Conservation (phyloP, 768 basidiomycete genomes). For the Russula brevipes region DNA sequence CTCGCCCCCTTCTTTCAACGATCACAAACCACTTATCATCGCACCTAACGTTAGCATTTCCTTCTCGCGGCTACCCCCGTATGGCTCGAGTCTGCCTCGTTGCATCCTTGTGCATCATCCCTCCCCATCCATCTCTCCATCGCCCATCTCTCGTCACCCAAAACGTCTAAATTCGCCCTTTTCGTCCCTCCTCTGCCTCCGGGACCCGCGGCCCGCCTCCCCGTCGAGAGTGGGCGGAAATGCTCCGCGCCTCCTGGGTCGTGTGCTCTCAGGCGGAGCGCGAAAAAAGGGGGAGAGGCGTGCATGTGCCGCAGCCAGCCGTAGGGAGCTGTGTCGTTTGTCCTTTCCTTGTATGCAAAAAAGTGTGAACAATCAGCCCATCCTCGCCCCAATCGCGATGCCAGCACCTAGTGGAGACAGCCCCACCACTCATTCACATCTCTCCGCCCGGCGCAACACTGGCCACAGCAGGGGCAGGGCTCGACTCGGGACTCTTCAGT, state of each 20-base stretch:
- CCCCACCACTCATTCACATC: background rate
- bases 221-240: too few species aligned
- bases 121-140: background rate
- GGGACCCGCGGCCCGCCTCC: background rate
- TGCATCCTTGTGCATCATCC: conserved; percentile 21
- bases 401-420: background rate
- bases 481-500: background rate
- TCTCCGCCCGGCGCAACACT: background rate
- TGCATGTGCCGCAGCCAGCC: conserved; percentile 1
- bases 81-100: conserved; percentile 9
- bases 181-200: background rate
- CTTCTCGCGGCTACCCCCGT: background rate
- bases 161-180: too few species aligned
- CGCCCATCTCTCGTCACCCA: background rate
- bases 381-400: conserved; percentile 9
- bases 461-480: background rate
- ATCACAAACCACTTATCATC: background rate
- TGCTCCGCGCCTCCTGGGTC: too few species aligned
- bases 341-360: background rate
- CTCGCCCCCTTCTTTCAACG: background rate
- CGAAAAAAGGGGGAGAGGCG: background rate
- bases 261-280: background rate
- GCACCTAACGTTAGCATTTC: background rate
- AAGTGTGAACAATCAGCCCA: background rate
- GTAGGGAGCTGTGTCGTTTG: conserved; percentile 2